Conservation (phyloP, 192 early-diverging fungal genomes). For the Entomortierella lignicola region DNA sequence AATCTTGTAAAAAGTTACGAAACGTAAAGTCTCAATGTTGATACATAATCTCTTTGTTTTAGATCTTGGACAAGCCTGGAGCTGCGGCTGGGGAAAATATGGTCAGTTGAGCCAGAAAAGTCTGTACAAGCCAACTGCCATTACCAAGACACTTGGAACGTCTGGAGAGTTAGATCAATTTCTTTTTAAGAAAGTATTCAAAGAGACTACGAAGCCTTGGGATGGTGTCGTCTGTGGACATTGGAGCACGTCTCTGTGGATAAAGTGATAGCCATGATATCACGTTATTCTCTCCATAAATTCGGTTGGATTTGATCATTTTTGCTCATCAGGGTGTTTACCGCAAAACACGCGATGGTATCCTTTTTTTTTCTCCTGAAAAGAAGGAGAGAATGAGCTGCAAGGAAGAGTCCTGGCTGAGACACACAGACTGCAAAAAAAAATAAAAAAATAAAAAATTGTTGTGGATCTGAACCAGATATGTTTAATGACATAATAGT, state of each 20-base stretch:
- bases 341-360: neutral
- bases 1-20: neutral
- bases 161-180: constrained; percentile 1
- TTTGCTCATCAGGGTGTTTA: neutral
- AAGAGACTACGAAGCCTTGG: neutral
- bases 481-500: no score
- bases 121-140: neutral
- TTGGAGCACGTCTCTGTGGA: neutral
- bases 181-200: neutral
- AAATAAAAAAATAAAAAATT: neutral
- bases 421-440: neutral
- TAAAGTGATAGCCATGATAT: no score
- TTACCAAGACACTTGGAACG: neutral
- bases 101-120: constrained; percentile 15
- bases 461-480: no score
- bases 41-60: neutral
- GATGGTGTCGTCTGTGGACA: neutral
- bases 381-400: neutral
- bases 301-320: no score
- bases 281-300: no score
- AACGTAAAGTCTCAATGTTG: no score
- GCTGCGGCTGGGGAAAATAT: constrained; percentile 52
- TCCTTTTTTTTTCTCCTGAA: neutral
- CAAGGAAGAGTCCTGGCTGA: no score
- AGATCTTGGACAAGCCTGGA: constrained; percentile 35